Evolutionary conservation across 345 rosid genomes (phyloP).

Genomic region (Nasturtium officinale): DNA sequence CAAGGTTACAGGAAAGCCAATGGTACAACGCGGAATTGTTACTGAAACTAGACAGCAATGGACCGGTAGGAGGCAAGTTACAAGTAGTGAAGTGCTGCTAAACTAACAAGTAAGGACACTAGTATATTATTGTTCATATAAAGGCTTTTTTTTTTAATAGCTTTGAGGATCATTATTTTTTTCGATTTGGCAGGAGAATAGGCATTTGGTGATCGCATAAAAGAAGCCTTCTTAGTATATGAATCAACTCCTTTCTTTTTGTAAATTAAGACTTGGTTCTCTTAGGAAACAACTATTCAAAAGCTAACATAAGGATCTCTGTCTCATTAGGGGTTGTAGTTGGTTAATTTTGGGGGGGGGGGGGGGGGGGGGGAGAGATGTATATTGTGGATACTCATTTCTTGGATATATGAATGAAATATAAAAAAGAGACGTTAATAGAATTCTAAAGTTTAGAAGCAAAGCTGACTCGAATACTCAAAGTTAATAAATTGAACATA

Average conservation of each 20-base stretch:
- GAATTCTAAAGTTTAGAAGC: too few relatives aligned
- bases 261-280: slow-evolving; percentile 16
- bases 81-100: slow-evolving; percentile 1
- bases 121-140: background rate
- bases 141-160: background rate
- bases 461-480: too few relatives aligned
- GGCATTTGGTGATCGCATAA: slow-evolving; percentile 45
- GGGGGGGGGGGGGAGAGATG: too few relatives aligned
- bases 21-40: slow-evolving; percentile 22
- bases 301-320: slow-evolving; percentile 7
- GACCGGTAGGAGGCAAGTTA: slow-evolving; percentile 49
- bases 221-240: background rate
- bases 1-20: slow-evolving; percentile 42
- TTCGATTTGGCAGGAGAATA: slow-evolving; percentile 50
- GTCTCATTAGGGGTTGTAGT: background rate
- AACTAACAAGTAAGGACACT: slow-evolving; percentile 6
- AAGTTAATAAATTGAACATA: background rate
- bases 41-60: slow-evolving; percentile 48
- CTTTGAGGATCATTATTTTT: slow-evolving; percentile 8
- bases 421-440: background rate
- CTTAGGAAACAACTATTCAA: slow-evolving; percentile 13
- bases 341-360: slow-evolving; percentile 1
- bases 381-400: slow-evolving; percentile 37
- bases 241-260: slow-evolving; percentile 15
- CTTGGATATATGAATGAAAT: slow-evolving; percentile 30